Evolutionary conservation across 345 rosid species (phyloP), one percentile per base, ranked within the genome.

Genomic region (Barbarea vulgaris): DNA sequence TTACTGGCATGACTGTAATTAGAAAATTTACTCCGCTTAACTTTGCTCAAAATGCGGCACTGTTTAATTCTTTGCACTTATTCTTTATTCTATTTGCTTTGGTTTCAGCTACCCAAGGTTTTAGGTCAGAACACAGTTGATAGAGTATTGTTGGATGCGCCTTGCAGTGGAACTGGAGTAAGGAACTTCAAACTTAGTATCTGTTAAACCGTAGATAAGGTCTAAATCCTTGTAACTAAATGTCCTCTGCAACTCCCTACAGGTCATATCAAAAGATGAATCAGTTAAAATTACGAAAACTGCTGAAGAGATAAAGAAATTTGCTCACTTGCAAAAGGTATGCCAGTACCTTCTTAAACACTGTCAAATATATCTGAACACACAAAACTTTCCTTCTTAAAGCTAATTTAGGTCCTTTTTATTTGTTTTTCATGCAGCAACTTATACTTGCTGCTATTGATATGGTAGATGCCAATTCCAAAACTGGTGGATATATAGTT

Each of bases 141-240:
- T 66, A 87, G 97, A 76, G 94, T 89, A 25, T 76, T 89, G 85
- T 81, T 93, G 69, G 94, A 88, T 88, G 98, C 98, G 31, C 98
- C 98, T 54, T 93, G 98, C 76, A 90, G 96, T 80, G 98, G 98
- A 51, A 93, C 96, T 44, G 98, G 98, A 83, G 98, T 93, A 85
- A 84, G 93, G 36, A 52, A 62, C 25, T 73, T 34, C 34, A 7
- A 53, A 27, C 51, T 37, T 79, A 17, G 61, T 64, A 54, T 72
- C 41, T 74, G 19, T 30, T 56, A 39, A 50, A 19, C 18, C n/a
- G 4, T 30, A 0, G 22, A 42, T 21, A 17, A 48, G 18, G 52
- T 69, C 15, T n/a, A 27, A 46, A 47, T 41, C 60, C 18, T 68
- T 22, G 7, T 22, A 42, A 66, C 53, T 60, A 65, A 64, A 76